phyloP scores from a whole-genome alignment of 352 stramenopile species.

The Pythium rishiriense region DNA sequence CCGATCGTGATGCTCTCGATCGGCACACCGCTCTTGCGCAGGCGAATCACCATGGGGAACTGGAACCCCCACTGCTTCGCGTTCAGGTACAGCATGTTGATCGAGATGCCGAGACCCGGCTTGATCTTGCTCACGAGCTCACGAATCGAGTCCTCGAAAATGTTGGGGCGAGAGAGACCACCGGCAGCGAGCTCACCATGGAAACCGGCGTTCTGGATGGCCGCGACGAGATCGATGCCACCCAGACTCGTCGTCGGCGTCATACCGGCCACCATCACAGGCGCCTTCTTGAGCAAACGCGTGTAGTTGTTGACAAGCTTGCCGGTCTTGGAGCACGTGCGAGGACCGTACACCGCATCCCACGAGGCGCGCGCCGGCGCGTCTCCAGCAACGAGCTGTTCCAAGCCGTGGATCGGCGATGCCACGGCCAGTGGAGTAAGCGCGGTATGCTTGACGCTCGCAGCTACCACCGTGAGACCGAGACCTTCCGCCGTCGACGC shows the following conservation, averaged over 20 bases:
- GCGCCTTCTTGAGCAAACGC: constrained; percentile 66
- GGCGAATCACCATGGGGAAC: constrained; percentile 85
- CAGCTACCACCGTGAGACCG: constrained; percentile 54
- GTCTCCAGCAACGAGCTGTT: constrained; percentile 42
- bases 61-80: constrained; percentile 89
- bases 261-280: constrained; percentile 85
- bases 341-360: constrained; percentile 51
- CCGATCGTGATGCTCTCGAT: constrained; percentile 90
- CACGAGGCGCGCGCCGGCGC: constrained; percentile 37
- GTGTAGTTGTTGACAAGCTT: constrained; percentile 77
- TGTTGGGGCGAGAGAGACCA: constrained; percentile 61
- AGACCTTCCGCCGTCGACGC: constrained; percentile 44
- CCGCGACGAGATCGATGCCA: constrained; percentile 81
- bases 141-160: constrained; percentile 70
- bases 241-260: constrained; percentile 81
- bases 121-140: constrained; percentile 74
- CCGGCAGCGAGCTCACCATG: constrained; percentile 77
- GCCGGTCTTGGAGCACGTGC: constrained; percentile 37
- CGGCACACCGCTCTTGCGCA: constrained; percentile 73
- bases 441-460: constrained; percentile 41
- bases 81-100: constrained; percentile 92
- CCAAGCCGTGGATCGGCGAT: constrained; percentile 39
- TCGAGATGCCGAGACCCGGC: constrained; percentile 68
- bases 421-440: constrained; percentile 26
- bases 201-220: constrained; percentile 79